Evolutionary conservation across 148 eudicot species (phyloP).

Genomic region (Nyssa sinensis): DNA sequence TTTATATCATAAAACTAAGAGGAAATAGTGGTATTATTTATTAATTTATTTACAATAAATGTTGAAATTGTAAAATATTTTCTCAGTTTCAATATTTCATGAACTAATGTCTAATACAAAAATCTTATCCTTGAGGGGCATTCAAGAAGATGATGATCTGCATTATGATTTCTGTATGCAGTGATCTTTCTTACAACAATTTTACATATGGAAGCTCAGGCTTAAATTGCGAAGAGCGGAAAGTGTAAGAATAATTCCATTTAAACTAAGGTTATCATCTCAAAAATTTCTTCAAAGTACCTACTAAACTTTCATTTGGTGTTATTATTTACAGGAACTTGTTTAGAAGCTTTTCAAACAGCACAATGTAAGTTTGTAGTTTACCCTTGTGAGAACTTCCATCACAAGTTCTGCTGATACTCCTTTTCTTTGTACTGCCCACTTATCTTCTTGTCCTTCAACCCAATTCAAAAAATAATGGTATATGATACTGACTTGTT

Average conservation of each 20-base stretch:
- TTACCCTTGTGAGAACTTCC: no score
- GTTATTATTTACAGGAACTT: constrained; percentile 20
- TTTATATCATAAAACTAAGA: no score
- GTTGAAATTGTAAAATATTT: not conserved
- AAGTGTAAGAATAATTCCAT: constrained; percentile 14
- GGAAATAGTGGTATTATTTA: no score
- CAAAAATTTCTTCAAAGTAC: no score
- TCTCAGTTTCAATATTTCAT: no score
- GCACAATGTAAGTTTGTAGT: no score
- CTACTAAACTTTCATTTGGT: not conserved
- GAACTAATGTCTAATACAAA: not conserved
- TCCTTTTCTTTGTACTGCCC: not conserved
- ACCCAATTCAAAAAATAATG: not conserved
- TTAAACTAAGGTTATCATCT: not conserved
- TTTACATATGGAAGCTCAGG: not conserved
- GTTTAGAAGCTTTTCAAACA: constrained; percentile 13
- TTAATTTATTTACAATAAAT: not conserved
- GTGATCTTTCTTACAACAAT: constrained; percentile 33
- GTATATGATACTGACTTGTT: not conserved
- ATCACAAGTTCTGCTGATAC: constrained; percentile 7
- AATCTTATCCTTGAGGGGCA: not conserved
- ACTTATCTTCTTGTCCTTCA: not conserved
- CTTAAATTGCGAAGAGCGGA: constrained; percentile 13
- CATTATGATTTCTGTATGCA: constrained; percentile 8
- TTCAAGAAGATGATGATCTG: not conserved